A percentile compares a stretch with the other conserved stretches of the same genome.
Conservation (phyloP, 768 basidiomycete genomes). For the Mycena galopus region DNA sequence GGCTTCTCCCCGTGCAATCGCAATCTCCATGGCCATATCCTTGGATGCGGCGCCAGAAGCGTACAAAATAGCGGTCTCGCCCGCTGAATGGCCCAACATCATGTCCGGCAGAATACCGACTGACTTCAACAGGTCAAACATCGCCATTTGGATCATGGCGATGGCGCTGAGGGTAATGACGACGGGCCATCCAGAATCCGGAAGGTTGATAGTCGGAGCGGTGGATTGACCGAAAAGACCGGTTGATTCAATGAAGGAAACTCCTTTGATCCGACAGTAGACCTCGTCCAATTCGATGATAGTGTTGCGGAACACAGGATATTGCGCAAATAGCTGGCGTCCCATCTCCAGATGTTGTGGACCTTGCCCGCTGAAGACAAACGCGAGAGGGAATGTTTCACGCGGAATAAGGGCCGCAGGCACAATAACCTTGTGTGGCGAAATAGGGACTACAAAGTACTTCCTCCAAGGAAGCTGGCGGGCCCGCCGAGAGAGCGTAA, state of each 20-base stretch:
- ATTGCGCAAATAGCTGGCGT: slow-evolving; percentile 42
- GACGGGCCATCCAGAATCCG: slow-evolving; percentile 19
- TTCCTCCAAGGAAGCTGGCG: slow-evolving; percentile 37
- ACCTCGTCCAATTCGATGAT: slow-evolving; percentile 44
- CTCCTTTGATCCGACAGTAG: slow-evolving; percentile 37
- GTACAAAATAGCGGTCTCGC: slow-evolving; percentile 49
- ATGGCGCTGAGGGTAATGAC: slow-evolving; percentile 42
- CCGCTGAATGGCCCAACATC: slow-evolving; percentile 50
- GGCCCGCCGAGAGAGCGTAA: not conserved
- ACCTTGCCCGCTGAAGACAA: slow-evolving; percentile 51
- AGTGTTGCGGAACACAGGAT: slow-evolving; percentile 43
- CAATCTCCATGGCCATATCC: slow-evolving; percentile 46
- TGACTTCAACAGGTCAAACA: slow-evolving; percentile 37
- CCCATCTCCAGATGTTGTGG: slow-evolving; percentile 50
- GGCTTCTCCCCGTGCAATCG: slow-evolving; percentile 47
- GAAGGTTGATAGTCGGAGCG: not conserved
- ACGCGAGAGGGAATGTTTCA: slow-evolving; percentile 39
- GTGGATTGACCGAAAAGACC: slow-evolving; percentile 42
- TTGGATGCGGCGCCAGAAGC: slow-evolving; percentile 46
- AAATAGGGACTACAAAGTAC: slow-evolving; percentile 6
- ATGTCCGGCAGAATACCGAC: slow-evolving; percentile 43
- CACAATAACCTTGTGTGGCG: not conserved
- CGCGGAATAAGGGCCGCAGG: slow-evolving; percentile 6
- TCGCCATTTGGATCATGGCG: slow-evolving; percentile 47
- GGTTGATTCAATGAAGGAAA: slow-evolving; percentile 43